Conservation (phyloP, 75 land plant genomes). For the Cryptomeria japonica region DNA sequence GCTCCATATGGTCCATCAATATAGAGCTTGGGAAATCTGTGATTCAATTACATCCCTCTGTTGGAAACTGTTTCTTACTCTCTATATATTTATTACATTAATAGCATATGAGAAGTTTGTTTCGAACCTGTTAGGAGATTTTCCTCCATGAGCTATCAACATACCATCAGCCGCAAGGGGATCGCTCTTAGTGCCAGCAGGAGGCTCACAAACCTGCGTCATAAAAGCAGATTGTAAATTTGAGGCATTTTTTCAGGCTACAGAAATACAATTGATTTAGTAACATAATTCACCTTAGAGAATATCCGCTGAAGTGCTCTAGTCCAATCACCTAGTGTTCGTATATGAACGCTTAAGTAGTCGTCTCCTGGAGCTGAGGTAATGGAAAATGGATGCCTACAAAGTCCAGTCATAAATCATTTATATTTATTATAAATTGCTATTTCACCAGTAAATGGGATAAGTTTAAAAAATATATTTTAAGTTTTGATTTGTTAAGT, state of each 20-base stretch:
- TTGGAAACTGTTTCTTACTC: not conserved
- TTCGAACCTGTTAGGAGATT: constrained; percentile 8
- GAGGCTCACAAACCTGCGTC: constrained; percentile 44
- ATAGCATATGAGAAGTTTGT: not conserved
- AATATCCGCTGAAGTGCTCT: constrained; percentile 50
- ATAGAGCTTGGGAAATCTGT: constrained; percentile 71
- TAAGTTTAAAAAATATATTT: too few species aligned
- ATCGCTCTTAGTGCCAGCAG: constrained; percentile 26
- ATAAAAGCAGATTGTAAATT: too few species aligned
- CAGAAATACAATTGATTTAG: not conserved
- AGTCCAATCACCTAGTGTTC: constrained; percentile 86
- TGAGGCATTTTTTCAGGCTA: too few species aligned
- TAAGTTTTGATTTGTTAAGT: too few species aligned
- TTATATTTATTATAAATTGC: not conserved
- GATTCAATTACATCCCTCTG: not conserved
- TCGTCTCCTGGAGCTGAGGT: constrained; percentile 82
- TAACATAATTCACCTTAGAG: constrained; percentile 36
- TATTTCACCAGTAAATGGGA: not conserved
- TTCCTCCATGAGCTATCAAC: constrained; percentile 15
- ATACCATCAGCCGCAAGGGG: constrained; percentile 52
- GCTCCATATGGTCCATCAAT: constrained; percentile 98
- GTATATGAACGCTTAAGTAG: constrained; percentile 72
- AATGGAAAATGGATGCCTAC: constrained; percentile 89
- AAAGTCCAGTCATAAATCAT: not conserved
- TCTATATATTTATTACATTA: not conserved